Conservation (phyloP, 2,329 filamentous ascomycete genomes). For the Monilinia fructigena region DNA sequence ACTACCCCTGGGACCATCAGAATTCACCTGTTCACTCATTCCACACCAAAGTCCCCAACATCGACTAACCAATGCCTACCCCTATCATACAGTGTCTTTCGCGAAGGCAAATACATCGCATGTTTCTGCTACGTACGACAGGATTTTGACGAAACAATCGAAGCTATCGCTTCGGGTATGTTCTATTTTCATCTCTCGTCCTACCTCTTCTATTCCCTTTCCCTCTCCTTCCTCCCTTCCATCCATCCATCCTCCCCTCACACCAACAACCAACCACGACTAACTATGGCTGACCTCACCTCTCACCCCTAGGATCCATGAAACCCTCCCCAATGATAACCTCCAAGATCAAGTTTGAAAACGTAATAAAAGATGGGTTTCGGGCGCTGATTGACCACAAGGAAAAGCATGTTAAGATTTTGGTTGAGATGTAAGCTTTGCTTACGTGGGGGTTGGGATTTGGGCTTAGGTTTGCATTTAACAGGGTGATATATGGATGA, state of each 20-base stretch:
- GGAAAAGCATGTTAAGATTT: constrained; percentile 8
- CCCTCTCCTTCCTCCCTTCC: neutral
- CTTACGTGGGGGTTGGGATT: too few species aligned
- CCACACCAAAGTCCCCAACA: too few species aligned
- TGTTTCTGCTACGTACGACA: constrained; percentile 31
- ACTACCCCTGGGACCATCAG: too few species aligned
- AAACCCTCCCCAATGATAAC: constrained; percentile 3
- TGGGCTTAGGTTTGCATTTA: too few species aligned
- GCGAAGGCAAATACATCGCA: constrained; percentile 52
- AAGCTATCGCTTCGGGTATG: constrained; percentile 6
- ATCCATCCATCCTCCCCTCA: too few species aligned
- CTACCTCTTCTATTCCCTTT: neutral
- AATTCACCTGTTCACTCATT: too few species aligned
- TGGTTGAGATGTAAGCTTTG: neutral
- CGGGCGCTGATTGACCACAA: neutral
- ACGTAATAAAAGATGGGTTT: neutral
- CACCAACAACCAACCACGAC: too few species aligned
- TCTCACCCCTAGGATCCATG: neutral
- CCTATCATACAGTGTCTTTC: constrained; percentile 43
- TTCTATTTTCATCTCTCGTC: neutral
- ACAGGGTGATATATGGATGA: too few species aligned
- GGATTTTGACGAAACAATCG: constrained; percentile 50
- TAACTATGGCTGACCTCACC: too few species aligned
- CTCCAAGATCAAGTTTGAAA: neutral
- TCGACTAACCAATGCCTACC: neutral